phyloP scores from a whole-genome alignment of 495 filamentous ascomycete genomes.

The Filosporella fistucella region DNA sequence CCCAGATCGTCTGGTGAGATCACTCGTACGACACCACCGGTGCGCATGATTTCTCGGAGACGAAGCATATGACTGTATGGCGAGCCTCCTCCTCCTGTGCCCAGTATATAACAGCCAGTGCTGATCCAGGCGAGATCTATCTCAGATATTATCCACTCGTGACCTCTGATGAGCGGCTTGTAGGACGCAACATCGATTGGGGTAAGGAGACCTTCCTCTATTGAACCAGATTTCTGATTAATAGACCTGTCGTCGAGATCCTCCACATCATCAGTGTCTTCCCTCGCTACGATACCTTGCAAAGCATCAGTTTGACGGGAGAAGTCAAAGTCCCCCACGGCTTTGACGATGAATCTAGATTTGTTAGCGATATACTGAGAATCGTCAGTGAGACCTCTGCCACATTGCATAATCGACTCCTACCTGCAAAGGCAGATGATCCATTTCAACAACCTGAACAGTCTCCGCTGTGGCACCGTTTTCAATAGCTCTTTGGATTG shows the following conservation, averaged over 20 bases:
- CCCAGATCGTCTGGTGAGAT: constrained; percentile 37
- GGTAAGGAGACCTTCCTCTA: not conserved
- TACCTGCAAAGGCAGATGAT: constrained; percentile 29
- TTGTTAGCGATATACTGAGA: constrained; percentile 45
- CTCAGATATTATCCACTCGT: constrained; percentile 48
- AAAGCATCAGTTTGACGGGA: constrained; percentile 23
- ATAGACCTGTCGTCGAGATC: constrained; percentile 7
- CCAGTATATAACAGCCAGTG: constrained; percentile 57
- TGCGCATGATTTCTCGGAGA: constrained; percentile 39
- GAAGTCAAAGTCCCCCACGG: constrained; percentile 46
- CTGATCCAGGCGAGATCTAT: constrained; percentile 54
- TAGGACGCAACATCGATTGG: constrained; percentile 42
- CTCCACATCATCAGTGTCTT: not conserved
- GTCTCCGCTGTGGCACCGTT: constrained; percentile 23
- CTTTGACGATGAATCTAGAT: constrained; percentile 43
- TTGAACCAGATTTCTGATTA: constrained; percentile 6
- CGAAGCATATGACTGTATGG: constrained; percentile 40
- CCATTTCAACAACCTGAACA: constrained; percentile 29
- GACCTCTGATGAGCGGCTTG: constrained; percentile 39
- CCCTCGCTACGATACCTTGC: not conserved
- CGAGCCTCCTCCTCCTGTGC: constrained; percentile 53
- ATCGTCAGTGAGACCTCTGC: not conserved
- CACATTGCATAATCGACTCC: not conserved
- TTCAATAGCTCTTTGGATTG: constrained; percentile 27
- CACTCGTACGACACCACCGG: constrained; percentile 40